Conservation (phyloP, 495 filamentous ascomycete species). For the Aspergillus baeticus region DNA sequence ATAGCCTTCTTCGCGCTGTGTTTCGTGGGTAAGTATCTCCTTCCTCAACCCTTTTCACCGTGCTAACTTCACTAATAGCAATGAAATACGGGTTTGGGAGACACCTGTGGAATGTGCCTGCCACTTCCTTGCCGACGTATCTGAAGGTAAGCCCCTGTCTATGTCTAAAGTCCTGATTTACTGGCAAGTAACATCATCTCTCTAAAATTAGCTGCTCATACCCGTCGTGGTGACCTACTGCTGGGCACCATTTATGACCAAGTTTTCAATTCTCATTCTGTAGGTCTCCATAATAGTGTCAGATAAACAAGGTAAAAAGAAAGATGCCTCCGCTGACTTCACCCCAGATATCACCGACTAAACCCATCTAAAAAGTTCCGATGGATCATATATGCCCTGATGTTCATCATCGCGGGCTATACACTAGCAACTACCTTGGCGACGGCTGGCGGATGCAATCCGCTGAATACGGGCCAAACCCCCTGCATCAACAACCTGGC, state of each 20-base stretch:
- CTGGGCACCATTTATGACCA: slow-evolving; percentile 5
- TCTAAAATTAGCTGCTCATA: background rate
- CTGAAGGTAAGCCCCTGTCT: background rate
- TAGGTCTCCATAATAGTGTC: background rate
- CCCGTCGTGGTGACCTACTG: slow-evolving; percentile 4
- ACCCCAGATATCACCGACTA: background rate
- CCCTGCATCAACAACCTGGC: slow-evolving; percentile 1
- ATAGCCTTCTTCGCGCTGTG: background rate
- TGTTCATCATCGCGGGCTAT: slow-evolving; percentile 2
- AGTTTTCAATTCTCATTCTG: slow-evolving; percentile 5
- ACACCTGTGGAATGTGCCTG: background rate
- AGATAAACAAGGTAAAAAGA: background rate
- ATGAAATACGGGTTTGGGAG: slow-evolving; percentile 7
- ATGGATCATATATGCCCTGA: background rate
- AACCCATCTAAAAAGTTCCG: slow-evolving; percentile 1
- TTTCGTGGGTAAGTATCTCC: background rate
- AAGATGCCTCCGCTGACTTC: background rate
- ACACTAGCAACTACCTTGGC: background rate
- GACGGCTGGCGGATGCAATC: background rate
- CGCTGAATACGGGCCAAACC: background rate
- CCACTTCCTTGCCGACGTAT: background rate
- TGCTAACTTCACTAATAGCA: background rate
- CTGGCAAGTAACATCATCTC: background rate
- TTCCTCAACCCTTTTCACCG: background rate
- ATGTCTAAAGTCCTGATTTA: background rate